Evolutionary conservation across 1,139 yeast genomes (phyloP).

Genomic region (Maudiozyma humilis): DNA sequence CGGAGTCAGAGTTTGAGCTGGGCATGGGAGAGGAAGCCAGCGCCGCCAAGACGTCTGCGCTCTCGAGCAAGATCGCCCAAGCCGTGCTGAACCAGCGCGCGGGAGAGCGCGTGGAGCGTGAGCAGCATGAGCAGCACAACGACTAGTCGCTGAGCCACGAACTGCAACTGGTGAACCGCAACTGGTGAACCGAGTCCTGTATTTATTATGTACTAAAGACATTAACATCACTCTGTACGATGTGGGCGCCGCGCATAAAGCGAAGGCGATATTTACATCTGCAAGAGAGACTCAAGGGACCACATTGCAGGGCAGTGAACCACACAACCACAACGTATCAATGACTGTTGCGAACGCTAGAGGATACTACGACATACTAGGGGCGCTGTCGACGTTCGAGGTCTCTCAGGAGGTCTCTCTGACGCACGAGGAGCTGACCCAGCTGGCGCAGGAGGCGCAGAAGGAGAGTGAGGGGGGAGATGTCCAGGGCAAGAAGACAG

Average conservation of each 20-base stretch:
- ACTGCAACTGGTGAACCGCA: too few relatives aligned
- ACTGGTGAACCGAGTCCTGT: too few relatives aligned
- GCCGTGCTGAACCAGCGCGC: conserved; percentile 23
- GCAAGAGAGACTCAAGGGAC: neutral
- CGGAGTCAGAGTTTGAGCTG: conserved; percentile 2
- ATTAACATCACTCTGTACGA: too few relatives aligned
- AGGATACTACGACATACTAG: conserved; percentile 25
- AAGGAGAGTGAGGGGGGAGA: conserved; percentile 8
- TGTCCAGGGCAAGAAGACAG: conserved; percentile 7
- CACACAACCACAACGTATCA: neutral
- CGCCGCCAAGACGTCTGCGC: conserved; percentile 6
- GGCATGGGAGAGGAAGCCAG: conserved; percentile 12
- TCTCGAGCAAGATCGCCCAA: conserved; percentile 21
- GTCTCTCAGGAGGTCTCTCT: conserved; percentile 25
- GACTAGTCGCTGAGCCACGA: too few relatives aligned
- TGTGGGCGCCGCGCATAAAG: too few relatives aligned
- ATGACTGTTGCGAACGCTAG: conserved; percentile 5
- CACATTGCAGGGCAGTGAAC: neutral
- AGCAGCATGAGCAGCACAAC: too few relatives aligned
- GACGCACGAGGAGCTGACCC: conserved; percentile 20
- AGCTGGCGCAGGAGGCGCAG: conserved; percentile 12
- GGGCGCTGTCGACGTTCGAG: conserved; percentile 27
- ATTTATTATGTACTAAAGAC: too few relatives aligned
- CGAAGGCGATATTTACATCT: too few relatives aligned
- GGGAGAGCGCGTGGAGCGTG: too few relatives aligned